These are phyloP conservation scores for Monilinia polystroma DNA, from an alignment of 2,329 filamentous ascomycete species.

Conservation along the genomic window DNA sequence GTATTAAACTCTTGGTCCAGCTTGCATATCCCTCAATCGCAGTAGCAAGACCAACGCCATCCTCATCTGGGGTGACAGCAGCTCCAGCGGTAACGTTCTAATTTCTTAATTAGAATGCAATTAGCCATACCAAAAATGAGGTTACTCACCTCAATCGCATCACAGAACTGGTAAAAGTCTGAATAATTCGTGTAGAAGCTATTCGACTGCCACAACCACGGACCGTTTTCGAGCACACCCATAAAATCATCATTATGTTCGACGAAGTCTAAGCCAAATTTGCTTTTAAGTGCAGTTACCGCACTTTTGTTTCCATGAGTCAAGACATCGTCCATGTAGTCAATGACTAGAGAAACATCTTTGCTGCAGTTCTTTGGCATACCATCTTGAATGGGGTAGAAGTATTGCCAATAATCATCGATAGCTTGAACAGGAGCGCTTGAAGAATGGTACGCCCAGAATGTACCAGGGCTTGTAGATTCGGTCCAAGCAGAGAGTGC, in stretches of 20 bases:
- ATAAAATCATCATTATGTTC: constrained; percentile 1
- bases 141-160: constrained; percentile 43
- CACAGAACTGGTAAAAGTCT: constrained; percentile 46
- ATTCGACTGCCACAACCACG: constrained; percentile 58
- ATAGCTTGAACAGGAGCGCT: constrained; percentile 56
- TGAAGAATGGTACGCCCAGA: constrained; percentile 60
- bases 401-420: constrained; percentile 59
- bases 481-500: constrained; percentile 57
- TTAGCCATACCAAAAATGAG: not conserved
- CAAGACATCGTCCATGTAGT: constrained; percentile 53
- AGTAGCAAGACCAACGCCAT: constrained; percentile 54
- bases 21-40: constrained; percentile 54
- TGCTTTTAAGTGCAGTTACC: constrained; percentile 48
- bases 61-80: constrained; percentile 39
- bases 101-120: constrained; percentile 12
- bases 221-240: constrained; percentile 52
- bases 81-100: constrained; percentile 39
- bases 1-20: constrained; percentile 52
- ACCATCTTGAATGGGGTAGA: constrained; percentile 54
- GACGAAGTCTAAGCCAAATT: constrained; percentile 51
- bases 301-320: constrained; percentile 45
- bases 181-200: constrained; percentile 51
- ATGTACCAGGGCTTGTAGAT: constrained; percentile 52
- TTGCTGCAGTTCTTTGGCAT: constrained; percentile 59
- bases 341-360: constrained; percentile 52